Evolutionary conservation across 306 rosid species (phyloP).

Genomic region (Quercus agrifolia): DNA sequence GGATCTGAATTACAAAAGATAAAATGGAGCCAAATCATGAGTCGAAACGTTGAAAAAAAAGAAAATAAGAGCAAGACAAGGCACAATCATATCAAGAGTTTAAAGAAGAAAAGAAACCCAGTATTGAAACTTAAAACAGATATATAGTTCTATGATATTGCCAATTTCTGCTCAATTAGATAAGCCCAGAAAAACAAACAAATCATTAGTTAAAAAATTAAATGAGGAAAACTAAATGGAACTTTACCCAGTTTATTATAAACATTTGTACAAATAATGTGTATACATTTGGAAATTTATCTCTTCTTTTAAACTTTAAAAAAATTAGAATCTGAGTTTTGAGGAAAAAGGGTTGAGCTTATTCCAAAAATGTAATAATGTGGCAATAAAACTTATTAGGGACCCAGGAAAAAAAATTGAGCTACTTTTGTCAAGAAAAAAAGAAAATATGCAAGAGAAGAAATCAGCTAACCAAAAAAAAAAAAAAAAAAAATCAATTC

Average conservation of each 20-base stretch:
- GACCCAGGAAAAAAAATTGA: neutral
- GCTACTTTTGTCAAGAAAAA: neutral
- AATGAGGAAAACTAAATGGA: neutral
- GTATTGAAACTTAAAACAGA: neutral
- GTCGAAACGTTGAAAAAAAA: neutral
- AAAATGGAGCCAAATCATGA: neutral
- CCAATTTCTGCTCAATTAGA: neutral
- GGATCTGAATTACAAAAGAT: constrained; percentile 58
- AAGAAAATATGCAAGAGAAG: neutral
- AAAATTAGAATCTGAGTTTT: no score
- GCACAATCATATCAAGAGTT: neutral
- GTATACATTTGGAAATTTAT: neutral
- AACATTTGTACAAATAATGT: neutral
- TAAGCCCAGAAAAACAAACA: neutral
- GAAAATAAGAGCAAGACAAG: neutral
- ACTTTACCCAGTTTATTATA: neutral
- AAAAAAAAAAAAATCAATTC: neutral
- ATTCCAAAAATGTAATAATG: neutral
- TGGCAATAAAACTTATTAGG: neutral
- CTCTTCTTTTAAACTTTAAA: no score
- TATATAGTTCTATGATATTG: neutral
- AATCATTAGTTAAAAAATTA: neutral
- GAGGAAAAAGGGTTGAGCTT: neutral
- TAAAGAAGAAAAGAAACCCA: neutral
- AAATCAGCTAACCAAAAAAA: neutral